Base-by-base conservation (phyloP, 768 basidiomycete species). In the Xerocomus potaroensis region DNA sequence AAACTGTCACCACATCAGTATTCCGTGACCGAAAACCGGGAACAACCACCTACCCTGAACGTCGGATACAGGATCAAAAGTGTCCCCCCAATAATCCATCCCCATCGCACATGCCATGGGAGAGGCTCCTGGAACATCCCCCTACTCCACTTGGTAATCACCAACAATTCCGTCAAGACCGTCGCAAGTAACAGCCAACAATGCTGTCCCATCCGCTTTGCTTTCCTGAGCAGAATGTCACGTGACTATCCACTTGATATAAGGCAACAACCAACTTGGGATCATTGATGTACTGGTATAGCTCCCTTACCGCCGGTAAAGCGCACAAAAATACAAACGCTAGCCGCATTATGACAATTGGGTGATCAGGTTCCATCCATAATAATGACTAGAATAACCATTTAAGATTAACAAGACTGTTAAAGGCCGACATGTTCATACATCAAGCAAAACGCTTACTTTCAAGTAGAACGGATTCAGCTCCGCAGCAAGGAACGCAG, bases 361-460 rank as follows among this genome's bases (percentile, higher is more conserved):
- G 90, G 63, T 92, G 90, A 64, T 89, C 84, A 29, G 90, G 91
- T 60, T 91, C 88, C 83, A 92, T 85, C 89, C 90, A 91, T 30
- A 92, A 72, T 50, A 82, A 56, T 7, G 62, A 64, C 62, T 64
- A 33, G 39, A 7, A 30, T 18, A 21, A 68, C 68, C 65, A 76
- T 80, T 74, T 49, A 36, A 45, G 42, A 45, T 53, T 47, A 38
- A 68, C 59, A 41, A 43, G 26, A 41, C 49, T 35, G 45, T 19
- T 72, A 57, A 47, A 45, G 36, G 33, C 48, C 51, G 45, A 44
- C 43, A 44, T 41, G 43, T 32, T 14, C 19, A 26, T 16, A 30
- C 19, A 19, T 45, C 18, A 49, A 39, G 24, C 36, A 51, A 34
- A 32, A 45, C 51, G 57, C 67, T 49, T 56, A 84, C 87, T 76